These are phyloP conservation scores for Xylariaceae sp. DNA, from an alignment of 2,329 filamentous ascomycete species.

Conservation along the genomic window DNA sequence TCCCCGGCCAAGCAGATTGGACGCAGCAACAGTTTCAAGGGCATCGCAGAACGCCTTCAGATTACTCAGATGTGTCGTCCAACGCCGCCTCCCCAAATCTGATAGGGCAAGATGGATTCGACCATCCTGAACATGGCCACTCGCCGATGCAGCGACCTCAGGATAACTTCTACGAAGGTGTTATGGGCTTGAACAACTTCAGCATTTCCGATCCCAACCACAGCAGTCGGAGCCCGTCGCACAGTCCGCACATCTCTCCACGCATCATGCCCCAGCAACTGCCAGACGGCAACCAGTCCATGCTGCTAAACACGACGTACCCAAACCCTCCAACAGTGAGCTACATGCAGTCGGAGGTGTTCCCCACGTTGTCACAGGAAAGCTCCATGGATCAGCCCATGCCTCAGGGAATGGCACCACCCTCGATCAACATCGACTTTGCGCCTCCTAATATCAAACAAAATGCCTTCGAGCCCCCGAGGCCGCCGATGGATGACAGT, in stretches of 20 bases:
- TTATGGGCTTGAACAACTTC: constrained; percentile 74
- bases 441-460: constrained; percentile 66
- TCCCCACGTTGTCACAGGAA: constrained; percentile 47
- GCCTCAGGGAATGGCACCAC: constrained; percentile 57
- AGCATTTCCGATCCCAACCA: constrained; percentile 68
- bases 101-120: constrained; percentile 73
- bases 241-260: constrained; percentile 64
- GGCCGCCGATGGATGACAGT: constrained; percentile 65
- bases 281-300: constrained; percentile 43
- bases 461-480: constrained; percentile 62
- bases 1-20: constrained; percentile 54
- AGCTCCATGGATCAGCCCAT: constrained; percentile 61
- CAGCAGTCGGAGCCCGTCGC: constrained; percentile 76
- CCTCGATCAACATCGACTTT: constrained; percentile 90
- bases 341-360: constrained; percentile 43
- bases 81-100: constrained; percentile 81
- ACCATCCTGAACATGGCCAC: constrained; percentile 63
- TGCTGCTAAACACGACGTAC: constrained; percentile 42
- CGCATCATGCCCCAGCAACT: constrained; percentile 55
- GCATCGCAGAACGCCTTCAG: constrained; percentile 84
- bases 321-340: constrained; percentile 41
- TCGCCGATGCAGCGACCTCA: constrained; percentile 77
- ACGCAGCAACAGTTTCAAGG: constrained; percentile 62
- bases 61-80: constrained; percentile 87
- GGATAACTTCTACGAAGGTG: constrained; percentile 73